Evolutionary conservation across 1,284 basidiomycete species (phyloP), one percentile per base, ranked within the genome.

Genomic region (Ceratobasidium papillatum): DNA sequence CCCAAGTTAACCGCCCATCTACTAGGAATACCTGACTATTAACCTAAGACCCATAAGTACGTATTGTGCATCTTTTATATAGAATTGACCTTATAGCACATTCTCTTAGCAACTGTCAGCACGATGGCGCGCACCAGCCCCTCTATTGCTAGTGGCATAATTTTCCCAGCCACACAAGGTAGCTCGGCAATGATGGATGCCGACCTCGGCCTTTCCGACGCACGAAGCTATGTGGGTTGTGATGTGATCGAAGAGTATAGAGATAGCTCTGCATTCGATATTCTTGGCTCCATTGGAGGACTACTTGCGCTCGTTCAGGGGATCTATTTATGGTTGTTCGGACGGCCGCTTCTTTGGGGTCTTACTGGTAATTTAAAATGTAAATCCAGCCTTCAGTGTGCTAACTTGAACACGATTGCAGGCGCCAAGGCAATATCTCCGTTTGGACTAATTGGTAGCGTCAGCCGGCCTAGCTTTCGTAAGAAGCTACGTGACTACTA

Each of bases 161-260:
- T 66, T n/a, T 52, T 51, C 22, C 49, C 47, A 14, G 47, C 63
- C 25, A 66, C 27, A 34, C 49, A 51, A 51, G 63, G 47, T 1
- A 52, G 63, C 41, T 27, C 45, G 9, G 63, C 63, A 7, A 66
- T 52, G 63, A 36, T 38, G 32, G 47, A 66, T 22, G n/a, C 32
- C 17, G 63, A 66, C 49, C 30, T 52, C 12, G 45, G 45, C 12
- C 61, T 63, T 12, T 14, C 45, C 4, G 63, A 52, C 19, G 63
- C 63, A 12, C 61, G 61, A 19, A 63, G 41, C 47, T 52, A 52
- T 47, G 63, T 51, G 0, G 63, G 63, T 22, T 66, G 63, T 52
- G 63, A 71, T 27, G 54, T 71, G 32, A 71, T 58, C 8, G 63
- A 66, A 66, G 63, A 66, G 47, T 66, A 66, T 22, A 25, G 63